These are phyloP conservation scores for Coemansia sp. DNA, from an alignment of 192 early-diverging fungal species.

Conservation along the genomic window DNA sequence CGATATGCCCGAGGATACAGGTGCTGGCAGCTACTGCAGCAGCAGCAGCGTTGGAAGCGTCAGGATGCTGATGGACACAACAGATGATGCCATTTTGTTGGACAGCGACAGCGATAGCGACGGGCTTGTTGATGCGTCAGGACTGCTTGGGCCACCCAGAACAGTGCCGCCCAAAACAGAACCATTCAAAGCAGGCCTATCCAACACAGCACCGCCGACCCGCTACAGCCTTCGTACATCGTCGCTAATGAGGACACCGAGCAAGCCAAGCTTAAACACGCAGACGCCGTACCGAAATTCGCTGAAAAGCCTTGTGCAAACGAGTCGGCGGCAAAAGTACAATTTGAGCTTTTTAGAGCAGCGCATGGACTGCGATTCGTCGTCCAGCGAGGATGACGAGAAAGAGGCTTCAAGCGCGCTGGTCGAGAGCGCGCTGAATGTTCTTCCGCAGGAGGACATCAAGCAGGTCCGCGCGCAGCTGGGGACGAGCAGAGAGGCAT, in stretches of 20 bases:
- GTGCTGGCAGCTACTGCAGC: not conserved
- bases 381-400: slow-evolving; percentile 5
- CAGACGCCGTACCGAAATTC: slow-evolving; percentile 25
- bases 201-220: not conserved
- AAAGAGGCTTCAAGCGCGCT: not conserved
- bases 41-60: not conserved
- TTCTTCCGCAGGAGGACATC: slow-evolving; percentile 6
- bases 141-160: slow-evolving; percentile 8
- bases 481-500: not conserved
- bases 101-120: slow-evolving; percentile 28
- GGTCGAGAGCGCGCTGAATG: not conserved
- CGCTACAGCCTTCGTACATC: not conserved
- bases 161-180: not conserved
- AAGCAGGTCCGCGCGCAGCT: slow-evolving; percentile 10
- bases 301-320: slow-evolving; percentile 37
- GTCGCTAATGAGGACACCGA: not conserved
- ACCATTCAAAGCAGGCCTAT: no score
- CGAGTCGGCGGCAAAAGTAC: slow-evolving; percentile 19
- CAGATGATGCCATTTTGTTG: not conserved
- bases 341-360: slow-evolving; percentile 28
- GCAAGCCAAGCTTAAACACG: not conserved
- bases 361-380: slow-evolving; percentile 4
- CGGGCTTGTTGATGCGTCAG: slow-evolving; percentile 28
- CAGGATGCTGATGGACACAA: not conserved
- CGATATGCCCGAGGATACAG: not conserved